Percentiles rank a stretch among this genome's conserved stretches.
These are phyloP conservation scores for Chamaenerion angustifolium DNA, from an alignment of 345 rosid species.

Conservation along the genomic window DNA sequence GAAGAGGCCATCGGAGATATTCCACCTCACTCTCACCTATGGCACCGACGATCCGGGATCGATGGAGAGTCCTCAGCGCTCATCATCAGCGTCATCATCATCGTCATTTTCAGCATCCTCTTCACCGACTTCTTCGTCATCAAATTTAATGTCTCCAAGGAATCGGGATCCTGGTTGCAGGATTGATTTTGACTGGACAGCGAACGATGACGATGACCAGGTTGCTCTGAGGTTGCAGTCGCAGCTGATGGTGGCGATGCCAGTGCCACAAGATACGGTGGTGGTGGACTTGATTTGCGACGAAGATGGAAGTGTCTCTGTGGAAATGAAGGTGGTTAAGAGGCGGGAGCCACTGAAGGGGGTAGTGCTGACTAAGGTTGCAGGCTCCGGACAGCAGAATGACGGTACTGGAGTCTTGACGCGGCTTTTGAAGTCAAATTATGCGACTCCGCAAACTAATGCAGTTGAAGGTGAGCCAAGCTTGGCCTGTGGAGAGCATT, in stretches of 20 bases:
- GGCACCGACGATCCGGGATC: constrained; percentile 47
- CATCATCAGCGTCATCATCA: constrained; percentile 17
- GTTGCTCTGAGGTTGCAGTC: constrained; percentile 76
- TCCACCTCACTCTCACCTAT: constrained; percentile 57
- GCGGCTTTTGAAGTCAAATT: constrained; percentile 51
- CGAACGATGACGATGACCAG: constrained; percentile 88
- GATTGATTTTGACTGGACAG: constrained; percentile 83
- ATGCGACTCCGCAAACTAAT: constrained; percentile 15
- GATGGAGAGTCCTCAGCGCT: constrained; percentile 21
- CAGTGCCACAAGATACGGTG: constrained; percentile 72
- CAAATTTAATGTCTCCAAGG: constrained; percentile 19
- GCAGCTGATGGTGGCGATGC: constrained; percentile 88
- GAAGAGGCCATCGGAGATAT: constrained; percentile 78
- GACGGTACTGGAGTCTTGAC: constrained; percentile 74
- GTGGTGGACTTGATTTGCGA: constrained; percentile 30
- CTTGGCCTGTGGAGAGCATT: constrained; percentile 47
- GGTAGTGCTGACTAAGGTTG: constrained; percentile 45
- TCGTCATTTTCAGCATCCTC: constrained; percentile 20
- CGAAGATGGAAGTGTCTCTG: constrained; percentile 33
- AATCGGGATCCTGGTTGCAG: constrained; percentile 62
- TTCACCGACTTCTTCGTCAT: constrained; percentile 7
- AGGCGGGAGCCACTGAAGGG: constrained; percentile 70
- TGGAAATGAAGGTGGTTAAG: constrained; percentile 67
- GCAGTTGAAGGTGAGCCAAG: constrained; percentile 19
- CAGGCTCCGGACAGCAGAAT: constrained; percentile 72